Evolutionary conservation across 495 filamentous ascomycete species (phyloP), one percentile per base, ranked within the genome.

Genomic region (Neurospora intermedia): DNA sequence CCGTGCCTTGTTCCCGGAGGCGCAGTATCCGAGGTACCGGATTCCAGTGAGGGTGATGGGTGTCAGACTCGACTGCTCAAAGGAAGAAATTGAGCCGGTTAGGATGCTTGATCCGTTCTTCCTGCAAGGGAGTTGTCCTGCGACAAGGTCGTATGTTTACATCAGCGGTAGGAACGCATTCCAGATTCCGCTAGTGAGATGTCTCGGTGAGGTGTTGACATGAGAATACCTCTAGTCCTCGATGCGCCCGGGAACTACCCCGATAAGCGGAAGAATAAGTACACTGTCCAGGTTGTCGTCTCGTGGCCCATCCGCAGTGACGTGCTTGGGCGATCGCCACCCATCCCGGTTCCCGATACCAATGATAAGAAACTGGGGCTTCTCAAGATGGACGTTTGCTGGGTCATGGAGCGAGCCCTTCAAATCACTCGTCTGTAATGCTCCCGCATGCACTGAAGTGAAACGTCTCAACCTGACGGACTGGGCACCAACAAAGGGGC

Each of bases 51-150:
- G 78, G 2, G 59, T 81, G 20, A 71, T 81, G 73, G 81, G 81
- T 66, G 69, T 78, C 59, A 78, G 76, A 71, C 38, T 79, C 69
- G 73, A 77, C 23, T 81, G 74, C 75, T 78, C 77, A 3, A 73
- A 72, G 6, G 80, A 78, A 18, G 69, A 80, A 46, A 79, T 82
- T 18, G 77, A 76, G 43, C 76, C 77, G 35, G 16, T 82, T 23
- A 69, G 75, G 27, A 72, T 74, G 69, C 83, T 90, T 20, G 88
- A 91, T 70, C 88, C 89, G 1, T 86, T 85, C 35, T 87, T 91
- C 48, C 87, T 91, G 66, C 88, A 91, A 69, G 88, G 89, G 2
- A 83, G 85, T 5, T 84, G 90, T 70, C 88, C 89, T 0, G 79
- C 82, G 15, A 86, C 89, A 13, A 81, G 87, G 38, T 82, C 85